These are phyloP conservation scores for Coniochaeta sp. DNA, from an alignment of 2,329 filamentous ascomycete genomes.

Conservation along the genomic window DNA sequence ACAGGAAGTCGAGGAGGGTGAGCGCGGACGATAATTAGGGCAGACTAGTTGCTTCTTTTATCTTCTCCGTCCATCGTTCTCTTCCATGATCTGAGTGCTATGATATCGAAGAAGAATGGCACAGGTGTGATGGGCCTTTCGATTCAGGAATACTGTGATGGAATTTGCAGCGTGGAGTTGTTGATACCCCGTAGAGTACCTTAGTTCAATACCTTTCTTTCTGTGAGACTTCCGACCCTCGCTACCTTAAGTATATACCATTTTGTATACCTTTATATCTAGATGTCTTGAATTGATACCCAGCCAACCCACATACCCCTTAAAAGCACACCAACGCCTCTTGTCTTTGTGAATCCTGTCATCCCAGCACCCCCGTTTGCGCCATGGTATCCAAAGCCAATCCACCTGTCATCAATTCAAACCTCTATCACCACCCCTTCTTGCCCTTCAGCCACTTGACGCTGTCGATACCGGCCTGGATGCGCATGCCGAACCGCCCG, in stretches of 20 bases:
- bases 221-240: not conserved
- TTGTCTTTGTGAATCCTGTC: not conserved
- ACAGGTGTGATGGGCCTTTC: not conserved
- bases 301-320: not conserved
- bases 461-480: conserved; percentile 62
- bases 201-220: not conserved
- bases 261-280: not conserved
- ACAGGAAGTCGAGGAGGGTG: conserved; percentile 3
- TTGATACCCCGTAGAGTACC: not conserved
- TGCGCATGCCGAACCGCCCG: conserved; percentile 64
- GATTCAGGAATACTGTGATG: not conserved
- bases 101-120: not conserved
- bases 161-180: not conserved
- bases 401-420: not conserved
- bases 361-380: not conserved
- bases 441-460: conserved; percentile 40
- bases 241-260: too few relatives aligned
- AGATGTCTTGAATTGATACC: not conserved
- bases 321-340: not conserved
- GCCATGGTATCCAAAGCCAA: not conserved
- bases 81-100: not conserved
- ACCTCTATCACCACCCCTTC: conserved; percentile 14
- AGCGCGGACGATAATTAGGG: not conserved
- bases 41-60: not conserved
- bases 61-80: not conserved